Evolutionary conservation across 257 asterid genomes (phyloP).

Genomic region (Rhazya stricta): DNA sequence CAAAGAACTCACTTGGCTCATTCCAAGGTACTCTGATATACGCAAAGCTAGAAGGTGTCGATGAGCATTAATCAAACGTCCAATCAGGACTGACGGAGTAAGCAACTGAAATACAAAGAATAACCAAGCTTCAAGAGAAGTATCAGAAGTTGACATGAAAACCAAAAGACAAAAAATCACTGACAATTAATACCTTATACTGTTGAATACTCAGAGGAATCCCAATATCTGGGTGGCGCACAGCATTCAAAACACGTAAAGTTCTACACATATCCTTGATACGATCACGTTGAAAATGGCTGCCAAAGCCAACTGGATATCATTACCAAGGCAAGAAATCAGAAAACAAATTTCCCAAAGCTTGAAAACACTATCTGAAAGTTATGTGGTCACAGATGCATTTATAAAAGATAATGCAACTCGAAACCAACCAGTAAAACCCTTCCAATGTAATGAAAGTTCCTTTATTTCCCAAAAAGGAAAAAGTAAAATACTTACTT

Average conservation of each 20-base stretch:
- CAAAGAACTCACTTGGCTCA: slow-evolving; percentile 67
- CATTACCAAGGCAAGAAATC: slow-evolving; percentile 66
- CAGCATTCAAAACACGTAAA: slow-evolving; percentile 86
- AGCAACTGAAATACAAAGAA: slow-evolving; percentile 52
- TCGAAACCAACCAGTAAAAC: neutral
- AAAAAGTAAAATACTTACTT: neutral
- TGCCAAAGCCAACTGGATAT: slow-evolving; percentile 92
- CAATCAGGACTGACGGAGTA: slow-evolving; percentile 81
- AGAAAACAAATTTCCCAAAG: slow-evolving; percentile 37
- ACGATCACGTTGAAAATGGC: slow-evolving; percentile 84
- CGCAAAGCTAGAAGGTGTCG: slow-evolving; percentile 78
- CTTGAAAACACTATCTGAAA: slow-evolving; percentile 14
- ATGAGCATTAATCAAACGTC: slow-evolving; percentile 84
- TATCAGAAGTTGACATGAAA: slow-evolving; percentile 12
- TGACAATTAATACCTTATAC: slow-evolving; percentile 57
- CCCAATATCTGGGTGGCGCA: slow-evolving; percentile 69
- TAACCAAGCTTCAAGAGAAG: slow-evolving; percentile 8
- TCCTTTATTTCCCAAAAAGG: neutral
- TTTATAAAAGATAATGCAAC: slow-evolving; percentile 1
- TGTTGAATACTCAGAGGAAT: slow-evolving; percentile 93
- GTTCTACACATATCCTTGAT: slow-evolving; percentile 78
- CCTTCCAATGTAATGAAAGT: neutral
- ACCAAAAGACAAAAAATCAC: slow-evolving; percentile 13
- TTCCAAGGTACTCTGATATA: slow-evolving; percentile 74
- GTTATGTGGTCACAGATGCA: neutral